Evolutionary conservation across 2,329 filamentous ascomycete genomes (phyloP), one percentile per base, ranked within the genome.

Genomic region (Alternaria longipes): DNA sequence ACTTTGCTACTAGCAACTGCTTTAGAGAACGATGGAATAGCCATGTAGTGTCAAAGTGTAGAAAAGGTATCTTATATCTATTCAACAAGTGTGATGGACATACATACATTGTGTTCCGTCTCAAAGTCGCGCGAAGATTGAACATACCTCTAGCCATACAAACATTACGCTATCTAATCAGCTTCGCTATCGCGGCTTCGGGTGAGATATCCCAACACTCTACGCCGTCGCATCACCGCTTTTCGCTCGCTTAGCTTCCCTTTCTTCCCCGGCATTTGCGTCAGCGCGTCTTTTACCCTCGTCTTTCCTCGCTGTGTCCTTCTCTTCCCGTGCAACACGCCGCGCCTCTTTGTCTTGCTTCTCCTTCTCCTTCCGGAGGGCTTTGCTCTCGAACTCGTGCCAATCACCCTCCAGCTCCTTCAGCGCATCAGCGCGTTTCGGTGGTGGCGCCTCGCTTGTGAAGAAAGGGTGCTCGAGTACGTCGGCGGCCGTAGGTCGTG

Each of bases 371-470:
- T 95, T 95, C 32, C 95, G 86, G 26, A 97, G 84, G 16, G 93
- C 94, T 81, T 99, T 99, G 57, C 93, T 97, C 81, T 99, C 95
- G 73, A 98, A 97, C 77, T 99, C 95, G 76, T 99, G 95, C 95
- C 95, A 99, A 72, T 99, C 95, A 22, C 95, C 95, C 70, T 95
- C 88, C 30, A 99, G 85, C 50, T 89, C 84, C 61, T 90, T 89
- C 51, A 99, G 86, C 89, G 97, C 94, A 66, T 90, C 83, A 41
- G 93, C 92, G 74, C 96, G 92, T 72, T 86, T 87, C 22, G 94
- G 84, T 56, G 83, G 79, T 18, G 95, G 94, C 68, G 92, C 89
- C 79, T 99, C 95, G 38, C 84, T 84, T 5, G 87, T 89, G 75
- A 99, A 99, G 81, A 99, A 99, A 2, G 90, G 84, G 78, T 99